Base-by-base conservation (phyloP, 805 yeast species). In the Ogataea kodamae region DNA sequence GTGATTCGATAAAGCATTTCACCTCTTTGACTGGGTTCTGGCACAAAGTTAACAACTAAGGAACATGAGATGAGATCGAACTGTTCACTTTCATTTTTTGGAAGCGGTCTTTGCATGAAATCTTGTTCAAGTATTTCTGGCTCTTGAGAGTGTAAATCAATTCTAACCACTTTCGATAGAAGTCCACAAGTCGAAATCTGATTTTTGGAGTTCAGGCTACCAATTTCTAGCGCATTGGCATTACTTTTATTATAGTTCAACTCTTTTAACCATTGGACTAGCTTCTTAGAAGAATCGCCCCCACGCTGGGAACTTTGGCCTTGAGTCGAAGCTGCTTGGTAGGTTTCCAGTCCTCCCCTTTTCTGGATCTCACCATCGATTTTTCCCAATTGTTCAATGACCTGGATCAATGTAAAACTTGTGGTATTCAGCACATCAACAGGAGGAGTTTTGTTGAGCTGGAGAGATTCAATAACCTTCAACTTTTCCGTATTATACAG, bases 41-140 rank as follows among this genome's bases (percentile, higher is more conserved):
- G 85, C 1, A 90, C 96, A 59, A 85, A 90, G 54, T 90, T 90
- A 9, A 90, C 64, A 22, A 90, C 98, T 35, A 90, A 57, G 0
- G 96, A 86, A 42, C 95, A 81, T 6, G 95, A 85, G 1, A 90
- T 64, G 17, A 86, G 49, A 43, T 80, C 70, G 53, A 79, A 89
- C 35, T 55, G 66, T 6, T 74, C 79, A 0, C 45, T 37, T 0
- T 61, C 65, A 3, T 36, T 15, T 5, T 24, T 35, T 0, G 95
- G 94, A 5, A 72, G 42, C 4, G 81, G 82, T 36, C 89, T 61
- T 26, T 79, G 67, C 89, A 89, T 82, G 50, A 90, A 90, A 55
- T 90, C 94, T 58, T 86, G 94, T 55, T 83, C 71, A 22, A 67
- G 31, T 6, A 90, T 87, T 5, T 68, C 71, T 0, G 80, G 84